Base-by-base conservation (phyloP, 2,329 filamentous ascomycete species). In the Neofusicoccum parvum region DNA sequence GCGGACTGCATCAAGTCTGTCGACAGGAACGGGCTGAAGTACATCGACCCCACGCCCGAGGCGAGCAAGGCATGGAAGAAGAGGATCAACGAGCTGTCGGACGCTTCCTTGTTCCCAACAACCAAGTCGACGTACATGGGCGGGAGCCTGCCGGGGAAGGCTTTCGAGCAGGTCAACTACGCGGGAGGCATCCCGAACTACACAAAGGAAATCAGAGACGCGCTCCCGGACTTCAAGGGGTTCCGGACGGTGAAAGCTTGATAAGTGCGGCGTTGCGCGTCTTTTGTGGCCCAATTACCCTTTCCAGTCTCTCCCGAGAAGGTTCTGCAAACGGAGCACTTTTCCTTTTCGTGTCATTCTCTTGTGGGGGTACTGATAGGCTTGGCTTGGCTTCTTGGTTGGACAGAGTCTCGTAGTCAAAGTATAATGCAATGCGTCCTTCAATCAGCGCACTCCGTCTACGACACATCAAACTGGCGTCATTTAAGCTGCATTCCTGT, bases 141-240 rank as follows among this genome's bases (percentile, higher is more conserved):
- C 7, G 78, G 77, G n/a, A 82, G 81, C 53, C 73, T 82, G 10
- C 80, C 80, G 1, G 80, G 81, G n/a, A 82, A 81, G 72, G 72
- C 76, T 6, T 73, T 79, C 15, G 80, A 82, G 72, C 80, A 80
- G 65, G 62, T 64, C 49, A 64, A 64, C 49, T 64, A 77, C 69
- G 73, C 79, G 5, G 80, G 80, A 5, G 80, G 80, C 0, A 74
- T 80, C 43, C 76, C 77, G 1, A 32, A 74, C 65, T 82, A 82
- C 46, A 74, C 75, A 66, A 72, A 77, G 66, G 71, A 80, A 68
- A 77, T 76, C 62, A 71, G 79, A 48, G 74, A 71, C 23, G 74
- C 72, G 60, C 69, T 81, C 23, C 73, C 74, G 36, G 74, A 71
- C 1, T 72, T 77, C 53, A 67, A 71, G 43, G 76, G 75, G 0